Base-by-base conservation (phyloP, 2,329 filamentous ascomycete genomes). In the Epichloe gansuensis region DNA sequence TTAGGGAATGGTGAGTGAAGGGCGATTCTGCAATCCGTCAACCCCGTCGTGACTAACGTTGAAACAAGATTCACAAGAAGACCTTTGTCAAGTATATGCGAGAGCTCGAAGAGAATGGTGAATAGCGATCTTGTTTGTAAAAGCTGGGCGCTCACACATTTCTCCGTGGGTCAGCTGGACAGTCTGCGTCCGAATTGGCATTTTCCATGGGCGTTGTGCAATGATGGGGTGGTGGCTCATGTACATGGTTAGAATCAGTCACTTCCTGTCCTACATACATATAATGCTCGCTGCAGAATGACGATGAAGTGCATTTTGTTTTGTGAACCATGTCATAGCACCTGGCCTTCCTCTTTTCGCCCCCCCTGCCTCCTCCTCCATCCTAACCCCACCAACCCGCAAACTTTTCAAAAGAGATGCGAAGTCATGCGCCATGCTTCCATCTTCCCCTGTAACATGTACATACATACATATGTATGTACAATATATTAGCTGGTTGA, bases 81-180 rank as follows among this genome's bases (percentile, higher is more conserved):
- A 85, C 83, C 4, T 97, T 98, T 72, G 91, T 95, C 55, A 91
- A 88, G 67, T 96, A 95, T 65, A 85, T 95, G 69, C 88, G 91
- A 59, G 86, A 94, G 63, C 71, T 91, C 46, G 87, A 93, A 63
- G 76, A 85, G 59, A 65, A 72, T 5, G 55, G 53, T 17, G 38
- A 48, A 34, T 54, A 49, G n/a, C 31, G n/a, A 31, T 12, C 39
- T 48, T 31, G 11, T 11, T 28, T n/a, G n/a, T 17, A 13, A 15
- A n/a, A 31, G 13, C 12, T 12, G 11, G 21, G 15, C 12, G 34
- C 15, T 39, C 12, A 25, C 25, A 3, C 13, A 48, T 8, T 7
- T 17, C 4, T 38, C 46, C 23, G 13, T 34, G 11, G 25, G 17
- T 34, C 11, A 5, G 15, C 11, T 25, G 23, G 28, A 28, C 6